Base-by-base conservation (phyloP, 2,329 filamentous ascomycete species). In the Aspergillus ustus region DNA sequence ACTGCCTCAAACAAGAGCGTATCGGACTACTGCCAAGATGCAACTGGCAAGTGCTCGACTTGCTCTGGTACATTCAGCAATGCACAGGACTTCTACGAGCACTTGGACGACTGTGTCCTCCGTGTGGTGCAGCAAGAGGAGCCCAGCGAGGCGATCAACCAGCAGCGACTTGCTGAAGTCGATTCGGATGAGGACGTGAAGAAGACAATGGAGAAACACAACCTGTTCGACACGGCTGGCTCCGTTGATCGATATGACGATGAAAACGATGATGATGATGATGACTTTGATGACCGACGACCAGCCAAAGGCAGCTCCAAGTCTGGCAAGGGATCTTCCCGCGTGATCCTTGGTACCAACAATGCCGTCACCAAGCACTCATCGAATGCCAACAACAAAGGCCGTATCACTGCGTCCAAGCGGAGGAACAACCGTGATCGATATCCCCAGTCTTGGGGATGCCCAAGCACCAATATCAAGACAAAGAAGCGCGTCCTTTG, bases 401-500 rank as follows among this genome's bases (percentile, higher is more conserved):
- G 91, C 89, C 66, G 90, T 89, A 44, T 84, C 76, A 63, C 81
- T 31, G 73, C 78, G 28, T 77, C 82, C 40, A 87, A 87, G 70
- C 88, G 91, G 59, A 91, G 92, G 79, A 96, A 96, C 84, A 94
- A 92, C 83, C 88, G 93, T 67, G 93, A 93, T 76, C 92, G 96
- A 76, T 98, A 97, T 76, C 95, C 95, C 13, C 88, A 91, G 0
- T 93, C 91, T 1, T 99, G 95, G 95, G 94, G 95, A 56, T 95
- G 93, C 71, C 87, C 93, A 65, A 89, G 91, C 72, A 91, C 92
- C 71, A 93, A 95, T 82, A 97, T 98, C 92, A 96, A 91, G 74
- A 96, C 96, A 87, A 97, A 96, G 87, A 97, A 97, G 86, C 91
- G 95, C 29, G 92, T 97, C 59, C 84, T 98, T 71, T 92, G 92